These are phyloP conservation scores for Brassica nigra DNA, from an alignment of 345 rosid species.

Conservation along the genomic window DNA sequence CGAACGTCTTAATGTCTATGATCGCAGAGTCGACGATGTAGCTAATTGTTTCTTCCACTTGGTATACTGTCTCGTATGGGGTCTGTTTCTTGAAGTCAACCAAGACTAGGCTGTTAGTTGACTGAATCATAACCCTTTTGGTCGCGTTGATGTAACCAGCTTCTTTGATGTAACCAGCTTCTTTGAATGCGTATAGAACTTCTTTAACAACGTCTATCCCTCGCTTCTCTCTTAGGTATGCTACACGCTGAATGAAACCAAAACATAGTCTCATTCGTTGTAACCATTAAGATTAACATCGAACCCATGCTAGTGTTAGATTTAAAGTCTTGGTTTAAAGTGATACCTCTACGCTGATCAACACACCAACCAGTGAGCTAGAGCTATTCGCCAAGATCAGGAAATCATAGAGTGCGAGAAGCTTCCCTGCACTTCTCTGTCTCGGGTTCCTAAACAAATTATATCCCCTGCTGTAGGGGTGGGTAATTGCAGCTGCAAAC, in stretches of 20 bases:
- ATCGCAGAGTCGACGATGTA: slow-evolving; percentile 51
- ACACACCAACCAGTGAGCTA: slow-evolving; percentile 65
- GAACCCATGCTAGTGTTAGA: background rate
- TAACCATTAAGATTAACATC: background rate
- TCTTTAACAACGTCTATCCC: slow-evolving; percentile 50
- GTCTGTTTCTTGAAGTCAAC: slow-evolving; percentile 53
- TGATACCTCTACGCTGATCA: slow-evolving; percentile 76
- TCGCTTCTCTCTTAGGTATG: slow-evolving; percentile 64
- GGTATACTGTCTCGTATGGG: slow-evolving; percentile 63
- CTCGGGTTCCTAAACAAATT: slow-evolving; percentile 61
- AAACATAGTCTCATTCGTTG: background rate
- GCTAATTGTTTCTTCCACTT: slow-evolving; percentile 60
- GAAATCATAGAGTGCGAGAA: slow-evolving; percentile 61
- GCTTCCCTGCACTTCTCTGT: slow-evolving; percentile 50
- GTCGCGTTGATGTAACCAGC: slow-evolving; percentile 60
- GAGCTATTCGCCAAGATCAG: slow-evolving; percentile 60
- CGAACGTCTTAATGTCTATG: slow-evolving; percentile 67
- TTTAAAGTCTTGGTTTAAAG: background rate
- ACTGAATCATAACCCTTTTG: slow-evolving; percentile 75
- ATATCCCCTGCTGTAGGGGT: slow-evolving; percentile 44
- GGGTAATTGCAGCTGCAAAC: slow-evolving; percentile 61
- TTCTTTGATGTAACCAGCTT: slow-evolving; percentile 60
- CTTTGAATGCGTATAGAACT: slow-evolving; percentile 53
- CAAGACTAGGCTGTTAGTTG: slow-evolving; percentile 73
- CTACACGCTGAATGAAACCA: slow-evolving; percentile 60